phyloP scores from a whole-genome alignment of 306 rosid species.

The Quercus agrifolia region DNA sequence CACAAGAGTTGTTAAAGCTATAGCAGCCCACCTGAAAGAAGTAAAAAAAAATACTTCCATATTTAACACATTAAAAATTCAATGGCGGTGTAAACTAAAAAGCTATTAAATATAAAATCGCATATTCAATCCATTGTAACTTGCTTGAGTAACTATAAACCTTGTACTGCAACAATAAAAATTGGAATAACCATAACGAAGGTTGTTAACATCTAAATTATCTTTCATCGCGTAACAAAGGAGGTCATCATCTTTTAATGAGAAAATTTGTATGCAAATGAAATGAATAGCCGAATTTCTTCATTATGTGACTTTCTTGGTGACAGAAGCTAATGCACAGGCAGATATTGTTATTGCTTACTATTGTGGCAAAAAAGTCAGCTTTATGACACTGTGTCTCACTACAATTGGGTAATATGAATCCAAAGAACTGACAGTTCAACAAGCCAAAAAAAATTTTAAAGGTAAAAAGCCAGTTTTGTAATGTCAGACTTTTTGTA shows the following conservation, averaged over 20 bases:
- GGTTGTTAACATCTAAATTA: background rate
- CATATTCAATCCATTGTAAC: background rate
- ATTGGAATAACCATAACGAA: background rate
- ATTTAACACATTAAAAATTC: conserved; percentile 20
- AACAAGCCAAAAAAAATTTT: background rate
- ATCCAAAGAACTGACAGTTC: background rate
- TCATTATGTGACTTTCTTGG: background rate
- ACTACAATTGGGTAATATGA: background rate
- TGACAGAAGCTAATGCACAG: background rate
- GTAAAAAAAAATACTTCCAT: background rate
- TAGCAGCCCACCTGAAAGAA: conserved; percentile 83
- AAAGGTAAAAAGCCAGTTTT: background rate
- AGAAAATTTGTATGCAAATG: background rate
- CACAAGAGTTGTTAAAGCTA: conserved; percentile 59
- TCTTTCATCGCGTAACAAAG: background rate
- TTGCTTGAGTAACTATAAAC: background rate
- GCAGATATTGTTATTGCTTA: background rate
- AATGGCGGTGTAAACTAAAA: background rate
- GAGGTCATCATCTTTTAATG: background rate
- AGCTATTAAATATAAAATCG: conserved; percentile 1
- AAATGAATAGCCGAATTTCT: background rate
- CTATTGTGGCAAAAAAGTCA: background rate
- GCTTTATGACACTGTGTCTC: background rate
- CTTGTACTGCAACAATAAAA: background rate
- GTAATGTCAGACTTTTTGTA: background rate